phyloP scores from a whole-genome alignment of 2,329 filamentous ascomycete species.

The Blastomyces silverae region DNA sequence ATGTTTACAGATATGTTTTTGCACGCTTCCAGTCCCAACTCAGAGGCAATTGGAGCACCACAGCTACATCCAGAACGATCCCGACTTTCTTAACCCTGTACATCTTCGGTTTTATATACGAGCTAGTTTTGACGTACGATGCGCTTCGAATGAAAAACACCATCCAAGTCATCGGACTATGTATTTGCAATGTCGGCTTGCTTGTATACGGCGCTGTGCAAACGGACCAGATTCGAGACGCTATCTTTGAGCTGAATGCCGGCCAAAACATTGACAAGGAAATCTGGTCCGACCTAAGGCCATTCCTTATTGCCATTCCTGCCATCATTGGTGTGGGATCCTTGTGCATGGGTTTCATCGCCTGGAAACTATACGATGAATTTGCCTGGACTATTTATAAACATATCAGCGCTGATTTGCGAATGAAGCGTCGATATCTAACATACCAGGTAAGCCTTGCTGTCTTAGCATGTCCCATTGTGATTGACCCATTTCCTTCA shows the following conservation, averaged over 20 bases:
- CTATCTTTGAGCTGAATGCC: constrained; percentile 52
- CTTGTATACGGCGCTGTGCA: constrained; percentile 91
- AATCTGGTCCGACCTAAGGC: constrained; percentile 64
- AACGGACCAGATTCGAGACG: constrained; percentile 77
- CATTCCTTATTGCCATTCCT: constrained; percentile 78
- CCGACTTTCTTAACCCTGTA: constrained; percentile 94
- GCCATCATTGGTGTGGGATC: constrained; percentile 72
- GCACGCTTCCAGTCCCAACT: constrained; percentile 65
- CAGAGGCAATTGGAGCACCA: constrained; percentile 36
- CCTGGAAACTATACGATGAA: constrained; percentile 96
- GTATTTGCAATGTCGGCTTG: constrained; percentile 83
- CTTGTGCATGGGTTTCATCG: constrained; percentile 63
- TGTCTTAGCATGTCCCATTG: background rate
- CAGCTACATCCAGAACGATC: constrained; percentile 56
- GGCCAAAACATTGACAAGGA: constrained; percentile 43
- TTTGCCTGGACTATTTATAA: constrained; percentile 99
- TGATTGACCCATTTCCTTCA: background rate
- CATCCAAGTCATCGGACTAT: constrained; percentile 94
- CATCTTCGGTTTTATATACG: constrained; percentile 94
- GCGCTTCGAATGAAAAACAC: constrained; percentile 93
- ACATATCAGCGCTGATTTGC: constrained; percentile 93
- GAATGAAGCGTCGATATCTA: constrained; percentile 93
- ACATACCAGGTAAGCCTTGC: constrained; percentile 74
- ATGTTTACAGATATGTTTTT: constrained; percentile 67
- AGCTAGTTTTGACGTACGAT: constrained; percentile 85